Evolutionary conservation across 169 alveolate species (phyloP).

Genomic region (Perkinsus chesapeaki): DNA sequence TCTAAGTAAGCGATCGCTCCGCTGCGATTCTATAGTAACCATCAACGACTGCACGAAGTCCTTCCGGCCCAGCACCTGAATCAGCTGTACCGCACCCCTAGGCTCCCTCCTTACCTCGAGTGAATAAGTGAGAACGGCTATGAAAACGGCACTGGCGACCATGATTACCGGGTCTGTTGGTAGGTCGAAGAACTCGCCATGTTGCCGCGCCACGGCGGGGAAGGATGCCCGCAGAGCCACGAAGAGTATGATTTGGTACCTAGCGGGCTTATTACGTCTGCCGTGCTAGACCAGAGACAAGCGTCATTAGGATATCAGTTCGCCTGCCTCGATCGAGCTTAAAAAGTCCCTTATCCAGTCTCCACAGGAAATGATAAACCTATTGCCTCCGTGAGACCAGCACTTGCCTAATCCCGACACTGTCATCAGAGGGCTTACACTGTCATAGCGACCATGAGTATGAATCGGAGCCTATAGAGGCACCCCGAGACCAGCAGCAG

Average conservation of each 20-base stretch:
- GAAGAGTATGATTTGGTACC: background rate
- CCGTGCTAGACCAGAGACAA: background rate
- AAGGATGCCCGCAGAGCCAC: background rate
- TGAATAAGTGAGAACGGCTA: background rate
- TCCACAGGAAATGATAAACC: too few species aligned
- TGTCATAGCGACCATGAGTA: background rate
- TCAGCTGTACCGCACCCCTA: background rate
- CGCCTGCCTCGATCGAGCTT: too few species aligned
- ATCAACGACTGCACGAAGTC: conserved; percentile 14
- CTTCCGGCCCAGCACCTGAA: conserved; percentile 2
- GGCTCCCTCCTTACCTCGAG: background rate
- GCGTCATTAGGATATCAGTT: too few species aligned
- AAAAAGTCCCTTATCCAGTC: too few species aligned
- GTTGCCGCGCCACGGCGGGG: background rate
- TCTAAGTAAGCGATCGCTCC: conserved; percentile 1
- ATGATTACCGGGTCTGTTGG: background rate
- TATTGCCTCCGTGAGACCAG: too few species aligned
- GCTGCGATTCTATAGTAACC: background rate
- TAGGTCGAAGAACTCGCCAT: background rate
- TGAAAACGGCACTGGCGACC: background rate
- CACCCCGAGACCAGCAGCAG: background rate
- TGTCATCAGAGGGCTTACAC: background rate
- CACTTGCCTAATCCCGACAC: too few species aligned
- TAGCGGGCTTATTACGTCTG: too few species aligned
- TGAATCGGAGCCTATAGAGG: background rate